Base-by-base conservation (phyloP, 257 asterid genomes). In the Nicotiana paniculata region DNA sequence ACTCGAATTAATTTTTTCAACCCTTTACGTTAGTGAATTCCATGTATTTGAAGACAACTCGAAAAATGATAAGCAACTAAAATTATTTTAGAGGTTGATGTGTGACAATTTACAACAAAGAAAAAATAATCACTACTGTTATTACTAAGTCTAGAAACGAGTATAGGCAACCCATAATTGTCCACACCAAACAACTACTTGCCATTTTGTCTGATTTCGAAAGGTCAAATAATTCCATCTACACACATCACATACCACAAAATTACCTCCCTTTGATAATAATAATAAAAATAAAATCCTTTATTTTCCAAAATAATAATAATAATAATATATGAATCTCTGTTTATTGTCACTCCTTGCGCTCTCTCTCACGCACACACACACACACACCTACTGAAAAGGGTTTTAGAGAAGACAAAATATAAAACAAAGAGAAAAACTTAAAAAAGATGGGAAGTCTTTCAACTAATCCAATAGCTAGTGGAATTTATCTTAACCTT, bases 181-280 rank as follows among this genome's bases (percentile, higher is more conserved):
- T 66, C 81, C 77, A 70, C 43, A 87, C 85, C 85, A 86, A 86
- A 81, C 81, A 51, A 10, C 30, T 48, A 85, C 85, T 86, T 69
- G 81, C 86, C 77, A 80, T 79, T 85, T 88, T 84, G 84, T 82
- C 77, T 48, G 77, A 84, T 85, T 88, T 88, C 63, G 61, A 83
- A 84, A 86, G 85, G 91, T 90, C 91, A 90, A 57, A 80, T 67
- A 32, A 32, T 84, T 80, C 83, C 72, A 84, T 84, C 89, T 74
- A 86, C 81, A 86, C 87, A 79, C 81, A 26, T 77, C 81, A 74
- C 26, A 74, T 43, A n/a, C 77, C 77, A 43, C 18, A 46, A 43
- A 24, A 21, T 21, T 21, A 21, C 24, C 24, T 21, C 24, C 24
- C 24, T 21, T 21, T 21, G 24, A 21, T 21, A 21, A 21, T 21